Base-by-base conservation (phyloP, 176 grass and related monocot species). In the Cenchrus americanus region DNA sequence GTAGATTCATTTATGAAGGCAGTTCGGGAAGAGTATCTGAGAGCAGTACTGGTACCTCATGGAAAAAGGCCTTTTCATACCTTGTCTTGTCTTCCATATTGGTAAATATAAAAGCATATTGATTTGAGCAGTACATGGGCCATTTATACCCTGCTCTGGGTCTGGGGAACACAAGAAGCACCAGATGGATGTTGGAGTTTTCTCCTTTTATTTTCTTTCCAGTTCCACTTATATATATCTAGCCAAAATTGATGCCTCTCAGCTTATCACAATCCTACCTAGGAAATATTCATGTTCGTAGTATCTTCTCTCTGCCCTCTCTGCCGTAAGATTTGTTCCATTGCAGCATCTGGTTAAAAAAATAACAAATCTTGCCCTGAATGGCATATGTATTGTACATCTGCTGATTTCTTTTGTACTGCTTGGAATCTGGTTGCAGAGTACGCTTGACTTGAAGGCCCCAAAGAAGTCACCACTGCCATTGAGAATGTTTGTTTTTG, bases 401-500 rank as follows among this genome's bases (percentile, higher is more conserved):
- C 7, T 24, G 32, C 55, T 69, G 21, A 60, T 83, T 40, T 41
- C 13, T 54, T 55, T 78, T 72, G 47, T 11, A 72, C 62, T 63
- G 21, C 10, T 83, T 27, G 50, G 52, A 80, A 62, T 71, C 87
- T 80, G 37, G 60, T 87, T 84, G 49, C 88, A 97, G 95, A 87
- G 83, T 44, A 44, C 84, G 23, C 43, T 86, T 50, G 81, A 86
- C 67, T 85, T 93, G 83, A 97, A 89, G 80, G 6, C 90, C 59
- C 84, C 84, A 62, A 97, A 97, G 83, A 94, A 91, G 72, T 88
- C 88, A 11, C 90, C 86, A 8, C 62, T 91, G 10, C 43, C 85
- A 4, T 78, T 97, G 78, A 93, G 88, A 84, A 89, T 91, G 90
- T 67, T 92, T 79, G 86, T 97, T 79, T 78, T 92, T 74, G 63